Percentiles rank a stretch among this genome's conserved stretches.
Evolutionary conservation across 805 yeast genomes (phyloP).

Genomic region (Cyberlindnera misumaiensis): DNA sequence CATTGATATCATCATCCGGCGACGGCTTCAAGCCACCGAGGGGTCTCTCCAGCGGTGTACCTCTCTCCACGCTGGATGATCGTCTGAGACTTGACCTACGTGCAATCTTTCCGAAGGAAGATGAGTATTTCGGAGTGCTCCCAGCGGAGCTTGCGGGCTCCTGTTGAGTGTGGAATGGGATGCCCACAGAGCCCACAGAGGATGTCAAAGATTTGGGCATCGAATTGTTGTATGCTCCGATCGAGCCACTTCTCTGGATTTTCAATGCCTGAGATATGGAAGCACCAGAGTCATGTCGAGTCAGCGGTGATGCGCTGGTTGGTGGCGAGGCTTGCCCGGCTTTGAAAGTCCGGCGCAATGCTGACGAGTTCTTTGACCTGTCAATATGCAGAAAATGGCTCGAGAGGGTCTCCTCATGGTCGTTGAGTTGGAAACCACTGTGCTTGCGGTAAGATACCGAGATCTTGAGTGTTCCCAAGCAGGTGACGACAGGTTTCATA

Average conservation of each 20-base stretch:
- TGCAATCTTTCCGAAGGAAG: conserved; percentile 70
- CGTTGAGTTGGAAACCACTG: conserved; percentile 58
- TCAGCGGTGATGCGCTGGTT: conserved; percentile 21
- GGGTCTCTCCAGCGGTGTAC: conserved; percentile 1
- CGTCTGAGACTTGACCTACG: conserved; percentile 37
- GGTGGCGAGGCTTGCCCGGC: conserved; percentile 27
- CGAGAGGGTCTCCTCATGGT: conserved; percentile 57
- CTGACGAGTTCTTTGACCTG: conserved; percentile 10
- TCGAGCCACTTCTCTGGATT: conserved; percentile 33
- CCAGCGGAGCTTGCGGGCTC: conserved; percentile 30
- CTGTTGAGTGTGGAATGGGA: conserved; percentile 11
- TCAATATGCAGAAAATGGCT: conserved; percentile 50
- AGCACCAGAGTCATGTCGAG: conserved; percentile 38
- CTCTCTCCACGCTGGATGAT: conserved; percentile 25
- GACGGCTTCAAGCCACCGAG: neutral
- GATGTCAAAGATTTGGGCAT: conserved; percentile 24
- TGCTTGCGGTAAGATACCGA: conserved; percentile 78
- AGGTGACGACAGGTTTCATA: conserved; percentile 67
- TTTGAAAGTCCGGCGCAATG: conserved; percentile 23
- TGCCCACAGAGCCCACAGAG: conserved; percentile 19
- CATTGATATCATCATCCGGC: conserved; percentile 47
- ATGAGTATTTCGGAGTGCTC: conserved; percentile 54
- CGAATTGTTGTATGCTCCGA: conserved; percentile 15
- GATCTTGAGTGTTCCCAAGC: conserved; percentile 64
- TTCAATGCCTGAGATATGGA: conserved; percentile 35